These are phyloP conservation scores for Cercospora sp. DNA, from an alignment of 2,329 filamentous ascomycete species.

Conservation along the genomic window DNA sequence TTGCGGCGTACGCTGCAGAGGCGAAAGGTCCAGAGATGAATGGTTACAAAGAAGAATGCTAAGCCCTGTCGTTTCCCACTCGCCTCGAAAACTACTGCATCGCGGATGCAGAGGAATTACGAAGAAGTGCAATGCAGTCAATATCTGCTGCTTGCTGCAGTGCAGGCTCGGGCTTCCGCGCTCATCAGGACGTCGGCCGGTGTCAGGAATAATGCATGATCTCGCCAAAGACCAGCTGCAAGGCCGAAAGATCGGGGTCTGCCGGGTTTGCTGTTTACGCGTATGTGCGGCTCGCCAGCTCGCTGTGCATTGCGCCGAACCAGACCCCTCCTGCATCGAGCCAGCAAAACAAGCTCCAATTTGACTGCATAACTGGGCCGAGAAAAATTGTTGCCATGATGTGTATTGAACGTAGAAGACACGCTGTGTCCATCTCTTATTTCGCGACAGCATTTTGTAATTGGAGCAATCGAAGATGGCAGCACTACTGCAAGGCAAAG, in stretches of 20 bases:
- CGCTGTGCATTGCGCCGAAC: slow-evolving; percentile 17
- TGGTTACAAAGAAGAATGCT: not conserved
- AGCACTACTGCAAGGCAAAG: slow-evolving; percentile 66
- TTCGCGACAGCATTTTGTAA: not conserved
- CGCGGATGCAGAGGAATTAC: not conserved
- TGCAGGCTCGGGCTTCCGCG: slow-evolving; percentile 3
- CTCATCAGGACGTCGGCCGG: not conserved
- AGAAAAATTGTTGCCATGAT: slow-evolving; percentile 11
- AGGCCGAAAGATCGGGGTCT: slow-evolving; percentile 3
- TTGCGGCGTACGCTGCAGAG: not conserved
- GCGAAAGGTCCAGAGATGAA: not conserved
- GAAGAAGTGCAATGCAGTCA: not conserved
- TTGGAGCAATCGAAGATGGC: slow-evolving; percentile 15
- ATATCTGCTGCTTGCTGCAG: slow-evolving; percentile 4
- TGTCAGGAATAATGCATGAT: not conserved
- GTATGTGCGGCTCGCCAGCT: slow-evolving; percentile 12
- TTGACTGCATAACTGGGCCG: not conserved
- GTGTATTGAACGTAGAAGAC: slow-evolving; percentile 11
- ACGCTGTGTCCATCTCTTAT: not conserved
- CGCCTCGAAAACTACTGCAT: slow-evolving; percentile 3
- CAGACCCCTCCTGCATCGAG: slow-evolving; percentile 8
- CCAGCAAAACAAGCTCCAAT: slow-evolving; percentile 6
- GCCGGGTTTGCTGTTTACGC: not conserved
- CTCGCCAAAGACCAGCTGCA: not conserved
- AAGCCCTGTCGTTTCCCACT: not conserved